Base-by-base conservation (phyloP, 2,329 filamentous ascomycete genomes). In the Neofusicoccum cordaticola region DNA sequence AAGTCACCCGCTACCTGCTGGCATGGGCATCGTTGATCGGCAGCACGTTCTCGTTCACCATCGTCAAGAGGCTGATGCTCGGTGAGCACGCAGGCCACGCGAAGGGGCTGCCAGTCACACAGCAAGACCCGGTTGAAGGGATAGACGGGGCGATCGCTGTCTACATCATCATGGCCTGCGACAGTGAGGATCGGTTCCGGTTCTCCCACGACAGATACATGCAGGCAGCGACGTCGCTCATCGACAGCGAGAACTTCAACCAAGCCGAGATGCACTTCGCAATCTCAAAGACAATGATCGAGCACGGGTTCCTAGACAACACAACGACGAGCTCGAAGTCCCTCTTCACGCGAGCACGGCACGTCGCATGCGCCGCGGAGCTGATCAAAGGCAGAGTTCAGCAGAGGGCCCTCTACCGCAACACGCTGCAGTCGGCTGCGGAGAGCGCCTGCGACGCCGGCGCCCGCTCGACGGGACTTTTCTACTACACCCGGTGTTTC, bases 201-300 rank as follows among this genome's bases (percentile, higher is more conserved):
- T 97, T 97, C 74, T 88, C 89, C 39, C 93, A 97, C 75, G 93
- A 97, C 75, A 87, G 93, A 61, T 96, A 96, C 71, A 84, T 93
- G 58, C 88, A 90, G 73, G 92, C 91, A 15, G 88, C 92, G 5
- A 82, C 85, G 13, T 69, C 66, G 6, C 66, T 72, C 2, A 61
- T 97, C 60, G 63, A 65, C 13, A 86, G 85, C 67, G 88, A 93
- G 72, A 88, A 86, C 71, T 81, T 79, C 57, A 87, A 90, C 63
- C 80, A 85, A 22, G 81, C 85, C 19, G 90, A 90, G 70, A 97
- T 97, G 93, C 93, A 97, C 76, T 97, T 93, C 70, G 87, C 93
- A 51, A 92, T 97, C 70, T 90, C 91, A 0, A 89, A 92, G 72
- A 90, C 89, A 0, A 86, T 97, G 68, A 86, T 93, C 75, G 90